Evolutionary conservation across 1,284 basidiomycete species (phyloP).

Genomic region (Malassezia yamatoensis): DNA sequence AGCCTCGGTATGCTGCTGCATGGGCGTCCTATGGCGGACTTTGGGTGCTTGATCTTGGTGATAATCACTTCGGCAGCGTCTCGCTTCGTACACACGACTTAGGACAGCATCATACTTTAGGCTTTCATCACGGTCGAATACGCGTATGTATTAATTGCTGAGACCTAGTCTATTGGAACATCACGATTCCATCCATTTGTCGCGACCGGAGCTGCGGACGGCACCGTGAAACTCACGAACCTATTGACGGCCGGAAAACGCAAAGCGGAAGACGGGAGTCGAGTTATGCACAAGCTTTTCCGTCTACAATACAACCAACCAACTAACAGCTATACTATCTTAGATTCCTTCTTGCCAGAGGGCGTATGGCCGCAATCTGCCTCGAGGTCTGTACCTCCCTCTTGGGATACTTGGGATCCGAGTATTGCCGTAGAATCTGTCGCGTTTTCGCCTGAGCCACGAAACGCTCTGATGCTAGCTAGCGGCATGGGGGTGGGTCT

Average conservation of each 20-base stretch:
- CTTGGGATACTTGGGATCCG: slow-evolving; percentile 10
- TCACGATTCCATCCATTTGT: slow-evolving; percentile 11
- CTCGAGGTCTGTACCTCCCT: not conserved
- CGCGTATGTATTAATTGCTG: not conserved
- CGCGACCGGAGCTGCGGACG: slow-evolving; percentile 14
- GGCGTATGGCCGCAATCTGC: slow-evolving; percentile 2
- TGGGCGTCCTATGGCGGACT: slow-evolving; percentile 11
- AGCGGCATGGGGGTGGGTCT: slow-evolving; percentile 10
- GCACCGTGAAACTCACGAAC: slow-evolving; percentile 14
- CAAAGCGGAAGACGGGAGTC: slow-evolving; percentile 6
- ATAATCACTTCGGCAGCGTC: slow-evolving; percentile 12
- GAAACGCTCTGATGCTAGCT: slow-evolving; percentile 8
- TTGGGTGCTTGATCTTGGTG: slow-evolving; percentile 12
- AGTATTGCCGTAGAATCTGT: not conserved
- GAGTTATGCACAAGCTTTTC: slow-evolving; percentile 16
- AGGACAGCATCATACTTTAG: slow-evolving; percentile 13
- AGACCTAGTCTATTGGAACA: slow-evolving; percentile 2
- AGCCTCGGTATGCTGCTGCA: slow-evolving; percentile 14
- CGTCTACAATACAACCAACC: slow-evolving; percentile 1
- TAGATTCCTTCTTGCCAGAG: slow-evolving; percentile 10
- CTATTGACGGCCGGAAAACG: slow-evolving; percentile 7
- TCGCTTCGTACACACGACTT: slow-evolving; percentile 12
- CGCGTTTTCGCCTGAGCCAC: slow-evolving; percentile 1
- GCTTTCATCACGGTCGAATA: slow-evolving; percentile 15
- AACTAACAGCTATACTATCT: not conserved